A percentile compares a stretch with the other conserved stretches of the same genome.
Evolutionary conservation across 169 alveolate species (phyloP).

Genomic region (Plasmodium chabaudi): DNA sequence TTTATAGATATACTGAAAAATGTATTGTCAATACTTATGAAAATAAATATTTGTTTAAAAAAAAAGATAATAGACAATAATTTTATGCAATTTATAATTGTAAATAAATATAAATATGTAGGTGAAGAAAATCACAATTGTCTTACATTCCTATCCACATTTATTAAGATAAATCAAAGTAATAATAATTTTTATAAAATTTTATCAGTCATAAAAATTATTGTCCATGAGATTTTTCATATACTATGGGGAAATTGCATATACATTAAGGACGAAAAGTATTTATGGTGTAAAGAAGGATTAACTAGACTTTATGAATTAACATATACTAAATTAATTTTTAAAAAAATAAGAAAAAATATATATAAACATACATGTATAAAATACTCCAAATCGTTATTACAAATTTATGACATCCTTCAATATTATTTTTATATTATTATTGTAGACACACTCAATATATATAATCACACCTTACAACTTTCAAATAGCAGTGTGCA

Average conservation of each 20-base stretch:
- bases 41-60: slow-evolving; percentile 6
- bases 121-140: slow-evolving; percentile 66
- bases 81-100: slow-evolving; percentile 42
- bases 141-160: slow-evolving; percentile 12
- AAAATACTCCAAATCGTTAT: neutral
- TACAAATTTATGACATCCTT: slow-evolving; percentile 12
- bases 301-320: slow-evolving; percentile 45
- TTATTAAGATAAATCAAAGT: neutral
- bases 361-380: too few species aligned
- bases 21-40: slow-evolving; percentile 14
- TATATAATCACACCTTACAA: slow-evolving; percentile 36
- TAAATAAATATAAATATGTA: slow-evolving; percentile 35
- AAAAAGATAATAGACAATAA: slow-evolving; percentile 12
- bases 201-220: neutral
- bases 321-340: neutral
- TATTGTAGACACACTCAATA: slow-evolving; percentile 23
- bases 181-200: neutral
- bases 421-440: slow-evolving; percentile 41
- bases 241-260: slow-evolving; percentile 53
- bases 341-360: slow-evolving; percentile 1
- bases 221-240: slow-evolving; percentile 55
- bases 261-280: slow-evolving; percentile 37
- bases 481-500: neutral
- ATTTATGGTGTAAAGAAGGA: slow-evolving; percentile 60
- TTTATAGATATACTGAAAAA: slow-evolving; percentile 3